A percentile compares a stretch with the other conserved stretches of the same genome.
phyloP scores from a whole-genome alignment of 768 basidiomycete species.

The Trametes cinnabarina region DNA sequence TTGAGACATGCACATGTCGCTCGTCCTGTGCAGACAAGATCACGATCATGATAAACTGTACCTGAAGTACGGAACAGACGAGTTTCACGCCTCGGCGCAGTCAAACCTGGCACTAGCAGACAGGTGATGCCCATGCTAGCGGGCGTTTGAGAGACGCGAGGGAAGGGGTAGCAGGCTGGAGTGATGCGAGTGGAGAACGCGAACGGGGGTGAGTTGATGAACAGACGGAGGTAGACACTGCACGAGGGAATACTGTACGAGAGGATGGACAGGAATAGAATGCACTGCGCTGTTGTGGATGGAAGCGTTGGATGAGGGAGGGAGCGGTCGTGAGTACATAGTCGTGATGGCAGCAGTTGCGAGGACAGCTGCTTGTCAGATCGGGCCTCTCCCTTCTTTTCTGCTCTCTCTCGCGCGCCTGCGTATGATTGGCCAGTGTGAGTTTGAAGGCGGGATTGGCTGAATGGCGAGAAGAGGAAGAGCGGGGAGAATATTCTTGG shows the following conservation, averaged over 20 bases:
- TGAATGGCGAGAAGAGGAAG: neutral
- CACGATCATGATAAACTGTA: slow-evolving; percentile 13
- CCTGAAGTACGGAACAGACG: neutral
- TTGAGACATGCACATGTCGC: slow-evolving; percentile 3
- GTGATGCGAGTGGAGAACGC: slow-evolving; percentile 13
- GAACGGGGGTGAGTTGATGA: slow-evolving; percentile 13
- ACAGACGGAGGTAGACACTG: neutral
- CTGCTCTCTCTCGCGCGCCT: neutral
- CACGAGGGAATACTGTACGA: neutral
- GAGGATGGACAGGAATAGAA: neutral
- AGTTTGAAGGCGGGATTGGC: neutral
- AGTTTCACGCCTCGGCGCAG: neutral
- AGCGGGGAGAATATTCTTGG: neutral
- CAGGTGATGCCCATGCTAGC: neutral
- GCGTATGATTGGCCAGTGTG: neutral
- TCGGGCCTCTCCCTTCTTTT: neutral
- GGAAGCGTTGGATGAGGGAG: neutral
- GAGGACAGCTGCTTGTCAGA: slow-evolving; percentile 6
- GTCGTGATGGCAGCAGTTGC: slow-evolving; percentile 24
- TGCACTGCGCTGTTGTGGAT: neutral
- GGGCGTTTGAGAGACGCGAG: neutral
- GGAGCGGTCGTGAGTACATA: neutral
- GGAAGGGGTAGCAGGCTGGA: neutral
- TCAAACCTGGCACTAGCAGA: neutral
- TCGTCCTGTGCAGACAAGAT: slow-evolving; percentile 6